Base-by-base conservation (phyloP, 495 filamentous ascomycete species). In the Penicillium canariense region DNA sequence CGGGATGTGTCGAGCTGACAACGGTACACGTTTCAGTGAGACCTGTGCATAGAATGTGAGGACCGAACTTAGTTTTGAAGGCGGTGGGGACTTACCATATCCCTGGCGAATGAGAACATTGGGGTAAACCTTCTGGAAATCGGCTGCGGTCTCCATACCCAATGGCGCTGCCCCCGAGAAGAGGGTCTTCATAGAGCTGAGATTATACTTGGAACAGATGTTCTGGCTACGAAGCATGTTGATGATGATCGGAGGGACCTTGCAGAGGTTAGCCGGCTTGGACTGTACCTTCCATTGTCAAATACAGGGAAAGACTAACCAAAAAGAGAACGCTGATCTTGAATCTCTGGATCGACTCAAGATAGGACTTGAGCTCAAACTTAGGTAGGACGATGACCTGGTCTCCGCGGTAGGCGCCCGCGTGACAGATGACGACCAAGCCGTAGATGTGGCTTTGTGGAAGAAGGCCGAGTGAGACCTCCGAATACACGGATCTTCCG, bases 241-340 rank as follows among this genome's bases (percentile, higher is more conserved):
- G 59, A 96, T 88, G 47, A 96, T 85, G 55, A 96, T 94, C 1
- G 91, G 91, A 43, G 91, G 91, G 1, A 96, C 86, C 84, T 88
- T 44, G 0, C 18, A 10, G 11, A 4, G 4, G 14, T 51, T 35
- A 54, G 49, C 22, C n/a, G n/a, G n/a, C n/a, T n/a, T n/a, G n/a
- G n/a, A n/a, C n/a, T n/a, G n/a, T 15, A 28, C 11, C 25, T 20
- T 0, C 11, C 20, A 47, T 26, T 17, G 20, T 23, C 10, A 3
- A 27, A 4, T 10, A 23, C 5, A 8, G 0, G 9, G 17, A 30
- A 8, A 25, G 4, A 67, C 80, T 65, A 62, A 88, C 87, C 68
- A 96, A 59, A 62, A 78, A 87, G 26, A 96, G 72, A 11, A 72
- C 73, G 20, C 77, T 74, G 59, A 96, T 90, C 69, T 87, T 87